Conservation (phyloP, 139 green algal species). For the Micractinium sp. region DNA sequence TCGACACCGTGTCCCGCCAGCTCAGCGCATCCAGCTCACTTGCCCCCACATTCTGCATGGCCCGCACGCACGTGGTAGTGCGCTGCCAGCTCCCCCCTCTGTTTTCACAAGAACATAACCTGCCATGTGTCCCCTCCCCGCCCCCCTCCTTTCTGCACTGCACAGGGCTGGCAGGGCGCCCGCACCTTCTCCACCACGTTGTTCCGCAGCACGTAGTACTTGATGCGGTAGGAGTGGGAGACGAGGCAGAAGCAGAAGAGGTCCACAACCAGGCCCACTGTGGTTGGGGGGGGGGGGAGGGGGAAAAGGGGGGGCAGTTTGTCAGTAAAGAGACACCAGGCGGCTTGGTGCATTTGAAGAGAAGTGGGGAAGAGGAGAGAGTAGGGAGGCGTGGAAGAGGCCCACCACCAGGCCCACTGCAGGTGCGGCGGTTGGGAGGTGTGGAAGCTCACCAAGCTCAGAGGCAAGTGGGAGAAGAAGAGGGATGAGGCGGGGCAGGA, state of each 20-base stretch:
- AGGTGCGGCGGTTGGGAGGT: not conserved
- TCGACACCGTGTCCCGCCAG: too few relatives aligned
- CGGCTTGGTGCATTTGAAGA: too few relatives aligned
- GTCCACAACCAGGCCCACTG: constrained; percentile 87
- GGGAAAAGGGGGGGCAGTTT: not conserved
- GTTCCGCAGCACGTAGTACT: constrained; percentile 88
- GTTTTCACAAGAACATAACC: too few relatives aligned
- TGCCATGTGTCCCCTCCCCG: too few relatives aligned
- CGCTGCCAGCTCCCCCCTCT: too few relatives aligned
- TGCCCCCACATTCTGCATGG: too few relatives aligned
- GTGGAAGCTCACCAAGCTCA: not conserved
- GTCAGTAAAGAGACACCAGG: not conserved
- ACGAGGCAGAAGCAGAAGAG: constrained; percentile 96
- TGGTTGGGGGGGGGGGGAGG: constrained; percentile 27
- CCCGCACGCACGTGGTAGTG: too few relatives aligned
- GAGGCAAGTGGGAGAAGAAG: too few relatives aligned
- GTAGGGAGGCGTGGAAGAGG: constrained; percentile 93
- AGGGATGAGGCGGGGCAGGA: too few relatives aligned
- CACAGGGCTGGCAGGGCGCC: too few relatives aligned
- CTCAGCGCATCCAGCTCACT: too few relatives aligned
- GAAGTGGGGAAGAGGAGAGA: constrained; percentile 36
- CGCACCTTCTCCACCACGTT: constrained; percentile 87
- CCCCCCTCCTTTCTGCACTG: too few relatives aligned
- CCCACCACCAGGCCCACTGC: constrained; percentile 88
- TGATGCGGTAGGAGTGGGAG: constrained; percentile 86